Percentiles rank a stretch among this genome's conserved stretches.
Conservation (phyloP, 176 grass and related monocot genomes). For the Phoenix roebelenii region DNA sequence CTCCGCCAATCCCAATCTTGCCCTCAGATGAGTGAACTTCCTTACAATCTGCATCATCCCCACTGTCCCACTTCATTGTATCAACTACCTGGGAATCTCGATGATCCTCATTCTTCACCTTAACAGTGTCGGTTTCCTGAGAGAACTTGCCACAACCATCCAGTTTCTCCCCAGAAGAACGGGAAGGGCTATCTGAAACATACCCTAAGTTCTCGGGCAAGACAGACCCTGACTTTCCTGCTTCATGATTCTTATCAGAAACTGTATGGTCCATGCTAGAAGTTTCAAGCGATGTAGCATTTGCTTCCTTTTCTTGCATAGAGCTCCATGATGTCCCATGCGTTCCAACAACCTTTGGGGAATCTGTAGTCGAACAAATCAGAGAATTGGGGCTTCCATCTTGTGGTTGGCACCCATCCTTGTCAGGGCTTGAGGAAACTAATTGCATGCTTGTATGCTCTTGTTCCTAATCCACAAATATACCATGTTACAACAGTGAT, state of each 20-base stretch:
- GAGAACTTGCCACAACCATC: conserved; percentile 12
- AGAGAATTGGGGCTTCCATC: neutral
- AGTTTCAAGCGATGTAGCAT: neutral
- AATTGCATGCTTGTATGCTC: neutral
- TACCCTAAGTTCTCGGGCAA: conserved; percentile 16
- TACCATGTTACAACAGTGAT: neutral
- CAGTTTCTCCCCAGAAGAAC: conserved; percentile 12
- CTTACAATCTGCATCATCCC: neutral
- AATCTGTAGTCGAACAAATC: neutral
- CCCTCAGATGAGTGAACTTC: conserved; percentile 1
- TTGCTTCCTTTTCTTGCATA: neutral
- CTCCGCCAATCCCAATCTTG: no score
- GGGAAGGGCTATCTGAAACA: conserved; percentile 27
- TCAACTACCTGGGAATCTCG: neutral
- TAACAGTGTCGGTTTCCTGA: neutral
- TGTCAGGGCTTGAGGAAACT: neutral
- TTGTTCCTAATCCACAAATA: neutral
- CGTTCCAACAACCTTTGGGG: neutral
- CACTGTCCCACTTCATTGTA: neutral
- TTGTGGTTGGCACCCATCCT: neutral
- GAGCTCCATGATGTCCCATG: neutral
- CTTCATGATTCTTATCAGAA: conserved; percentile 3
- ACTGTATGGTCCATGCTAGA: neutral
- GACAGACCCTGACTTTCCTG: neutral
- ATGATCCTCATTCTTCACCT: conserved; percentile 1